A percentile compares a stretch with the other conserved stretches of the same genome.
phyloP scores from a whole-genome alignment of 2,329 filamentous ascomycete genomes.

The Colletotrichum ledebouriae region DNA sequence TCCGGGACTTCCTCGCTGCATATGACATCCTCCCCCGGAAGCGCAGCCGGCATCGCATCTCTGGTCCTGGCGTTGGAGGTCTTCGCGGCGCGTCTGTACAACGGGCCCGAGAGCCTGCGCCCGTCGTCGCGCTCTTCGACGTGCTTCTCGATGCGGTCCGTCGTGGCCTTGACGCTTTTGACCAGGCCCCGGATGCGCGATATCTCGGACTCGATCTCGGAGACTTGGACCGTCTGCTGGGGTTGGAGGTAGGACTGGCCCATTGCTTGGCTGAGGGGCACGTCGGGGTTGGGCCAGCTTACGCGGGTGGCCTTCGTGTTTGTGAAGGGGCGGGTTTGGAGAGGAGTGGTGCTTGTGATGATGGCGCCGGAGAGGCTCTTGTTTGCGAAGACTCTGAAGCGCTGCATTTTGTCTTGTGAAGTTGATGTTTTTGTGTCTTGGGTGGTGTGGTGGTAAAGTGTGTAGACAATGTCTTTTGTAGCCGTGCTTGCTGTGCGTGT shows the following conservation, averaged over 20 bases:
- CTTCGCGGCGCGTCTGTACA: neutral
- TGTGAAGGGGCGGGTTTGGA: neutral
- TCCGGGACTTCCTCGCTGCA: neutral
- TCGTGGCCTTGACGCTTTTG: neutral
- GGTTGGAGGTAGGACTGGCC: neutral
- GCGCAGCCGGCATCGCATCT: no score
- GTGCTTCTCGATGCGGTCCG: neutral
- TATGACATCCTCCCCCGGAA: neutral
- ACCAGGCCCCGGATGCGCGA: neutral
- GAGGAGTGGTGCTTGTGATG: neutral
- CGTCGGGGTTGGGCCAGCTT: neutral
- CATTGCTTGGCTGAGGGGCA: neutral
- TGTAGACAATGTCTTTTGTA: neutral
- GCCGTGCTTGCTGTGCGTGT: no score
- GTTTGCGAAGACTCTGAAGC: constrained; percentile 2
- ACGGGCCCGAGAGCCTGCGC: neutral
- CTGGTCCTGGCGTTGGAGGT: no score
- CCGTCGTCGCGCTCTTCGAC: neutral
- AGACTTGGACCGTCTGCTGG: constrained; percentile 1
- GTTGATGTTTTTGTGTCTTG: neutral
- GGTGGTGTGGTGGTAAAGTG: neutral
- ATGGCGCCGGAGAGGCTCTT: constrained; percentile 5
- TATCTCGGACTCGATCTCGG: constrained; percentile 10
- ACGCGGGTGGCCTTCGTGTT: neutral
- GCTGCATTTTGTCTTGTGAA: neutral